Conservation (phyloP, 495 filamentous ascomycete species). For the Geopyxis carbonaria region DNA sequence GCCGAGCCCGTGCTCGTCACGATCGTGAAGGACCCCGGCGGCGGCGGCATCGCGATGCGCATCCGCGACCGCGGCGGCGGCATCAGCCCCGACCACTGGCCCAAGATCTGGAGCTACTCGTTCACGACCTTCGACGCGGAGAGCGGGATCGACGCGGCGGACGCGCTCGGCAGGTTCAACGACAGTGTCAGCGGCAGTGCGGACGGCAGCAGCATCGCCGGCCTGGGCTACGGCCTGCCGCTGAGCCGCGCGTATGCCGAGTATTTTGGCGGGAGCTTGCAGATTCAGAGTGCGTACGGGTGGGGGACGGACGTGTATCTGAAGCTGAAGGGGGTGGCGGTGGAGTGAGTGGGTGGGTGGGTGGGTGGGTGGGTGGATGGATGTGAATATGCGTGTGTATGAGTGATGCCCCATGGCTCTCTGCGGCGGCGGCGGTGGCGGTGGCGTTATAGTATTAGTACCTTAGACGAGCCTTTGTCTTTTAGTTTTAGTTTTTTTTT, state of each 20-base stretch:
- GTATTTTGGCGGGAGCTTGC: slow-evolving; percentile 94
- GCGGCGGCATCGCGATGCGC: slow-evolving; percentile 81
- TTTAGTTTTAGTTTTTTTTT: too few species aligned
- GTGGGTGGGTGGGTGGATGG: too few species aligned
- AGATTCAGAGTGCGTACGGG: slow-evolving; percentile 81
- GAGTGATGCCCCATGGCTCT: too few species aligned
- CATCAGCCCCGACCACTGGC: slow-evolving; percentile 62
- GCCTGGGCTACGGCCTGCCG: slow-evolving; percentile 83
- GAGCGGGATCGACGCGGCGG: slow-evolving; percentile 1
- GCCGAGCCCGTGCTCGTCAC: slow-evolving; percentile 70
- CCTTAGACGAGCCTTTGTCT: too few species aligned
- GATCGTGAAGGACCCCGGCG: slow-evolving; percentile 69
- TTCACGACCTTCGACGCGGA: slow-evolving; percentile 83
- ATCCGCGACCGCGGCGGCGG: slow-evolving; percentile 92
- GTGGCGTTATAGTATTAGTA: too few species aligned
- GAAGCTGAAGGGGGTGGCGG: slow-evolving; percentile 69
- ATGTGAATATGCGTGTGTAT: too few species aligned
- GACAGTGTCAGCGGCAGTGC: slow-evolving; percentile 26
- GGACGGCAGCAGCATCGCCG: slow-evolving; percentile 50
- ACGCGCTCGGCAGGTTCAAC: slow-evolving; percentile 20
- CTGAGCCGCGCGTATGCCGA: slow-evolving; percentile 88
- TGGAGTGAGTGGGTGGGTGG: slow-evolving; percentile 36
- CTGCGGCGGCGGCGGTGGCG: too few species aligned
- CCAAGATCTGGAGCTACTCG: slow-evolving; percentile 85
- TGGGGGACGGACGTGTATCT: slow-evolving; percentile 84